phyloP scores from a whole-genome alignment of 306 rosid genomes.

The Glycine latifolia region DNA sequence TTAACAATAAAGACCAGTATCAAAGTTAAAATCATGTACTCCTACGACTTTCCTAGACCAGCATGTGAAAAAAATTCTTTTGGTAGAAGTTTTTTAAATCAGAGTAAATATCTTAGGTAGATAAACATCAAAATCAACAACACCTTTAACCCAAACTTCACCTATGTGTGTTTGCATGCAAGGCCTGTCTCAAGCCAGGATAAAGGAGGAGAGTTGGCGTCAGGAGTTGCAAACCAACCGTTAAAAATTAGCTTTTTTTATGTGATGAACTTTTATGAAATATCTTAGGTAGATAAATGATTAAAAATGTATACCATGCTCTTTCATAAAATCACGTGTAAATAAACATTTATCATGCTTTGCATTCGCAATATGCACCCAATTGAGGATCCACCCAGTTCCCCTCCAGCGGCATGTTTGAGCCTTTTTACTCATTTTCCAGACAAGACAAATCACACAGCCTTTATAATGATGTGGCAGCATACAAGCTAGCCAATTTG shows the following conservation, averaged over 20 bases:
- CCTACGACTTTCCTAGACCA: constrained; percentile 30
- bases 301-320: background rate
- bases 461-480: constrained; percentile 1
- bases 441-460: constrained; percentile 1
- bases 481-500: constrained; percentile 1
- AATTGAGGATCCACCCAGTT: constrained; percentile 3
- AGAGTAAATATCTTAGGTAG: background rate
- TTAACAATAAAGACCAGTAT: constrained; percentile 30
- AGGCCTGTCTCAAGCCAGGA: too few relatives aligned
- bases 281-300: constrained; percentile 6
- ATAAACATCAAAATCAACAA: too few relatives aligned
- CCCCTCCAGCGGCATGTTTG: constrained; percentile 19
- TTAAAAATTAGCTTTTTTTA: too few relatives aligned
- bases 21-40: constrained; percentile 4
- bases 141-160: too few relatives aligned
- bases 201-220: too few relatives aligned
- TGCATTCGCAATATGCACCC: constrained; percentile 8
- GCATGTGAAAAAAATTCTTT: constrained; percentile 8
- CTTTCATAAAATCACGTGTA: constrained; percentile 11
- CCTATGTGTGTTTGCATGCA: too few relatives aligned
- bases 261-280: too few relatives aligned
- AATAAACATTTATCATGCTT: constrained; percentile 35
- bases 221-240: too few relatives aligned
- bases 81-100: constrained; percentile 9
- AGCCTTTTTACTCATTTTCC: constrained; percentile 13